Percentiles rank a stretch among this genome's conserved stretches.
These are phyloP conservation scores for Eutrema japonicum DNA, from an alignment of 345 rosid genomes.

Conservation along the genomic window DNA sequence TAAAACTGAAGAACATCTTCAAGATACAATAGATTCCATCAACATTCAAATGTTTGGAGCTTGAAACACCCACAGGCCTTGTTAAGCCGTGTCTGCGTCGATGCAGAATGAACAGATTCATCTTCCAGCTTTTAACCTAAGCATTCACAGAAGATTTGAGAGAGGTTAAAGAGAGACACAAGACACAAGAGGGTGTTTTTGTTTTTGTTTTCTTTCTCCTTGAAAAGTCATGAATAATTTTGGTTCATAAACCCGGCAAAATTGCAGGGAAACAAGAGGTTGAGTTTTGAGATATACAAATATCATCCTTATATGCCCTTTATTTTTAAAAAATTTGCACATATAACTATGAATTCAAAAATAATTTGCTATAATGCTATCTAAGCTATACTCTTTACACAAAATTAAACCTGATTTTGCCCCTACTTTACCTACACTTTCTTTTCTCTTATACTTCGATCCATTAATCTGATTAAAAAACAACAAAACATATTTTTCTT, in stretches of 20 bases:
- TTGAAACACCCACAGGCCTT: slow-evolving; percentile 29
- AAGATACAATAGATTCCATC: slow-evolving; percentile 58
- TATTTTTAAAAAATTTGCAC: too few relatives aligned
- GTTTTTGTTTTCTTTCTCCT: slow-evolving; percentile 13
- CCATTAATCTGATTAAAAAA: too few relatives aligned
- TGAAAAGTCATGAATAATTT: slow-evolving; percentile 35
- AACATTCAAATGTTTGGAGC: slow-evolving; percentile 27
- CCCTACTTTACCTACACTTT: too few relatives aligned
- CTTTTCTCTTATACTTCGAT: too few relatives aligned
- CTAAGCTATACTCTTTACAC: too few relatives aligned
- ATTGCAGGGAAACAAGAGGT: slow-evolving; percentile 34
- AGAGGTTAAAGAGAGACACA: slow-evolving; percentile 34
- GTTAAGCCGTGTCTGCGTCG: slow-evolving; percentile 32
- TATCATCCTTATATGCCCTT: neutral
- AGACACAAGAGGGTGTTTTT: neutral
- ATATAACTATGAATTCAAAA: too few relatives aligned
- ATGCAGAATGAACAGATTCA: slow-evolving; percentile 32
- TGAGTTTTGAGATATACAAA: slow-evolving; percentile 33
- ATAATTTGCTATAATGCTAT: too few relatives aligned
- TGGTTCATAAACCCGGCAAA: slow-evolving; percentile 30
- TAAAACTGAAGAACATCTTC: slow-evolving; percentile 73
- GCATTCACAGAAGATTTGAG: slow-evolving; percentile 31
- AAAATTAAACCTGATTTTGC: too few relatives aligned
- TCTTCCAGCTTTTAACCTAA: slow-evolving; percentile 17
- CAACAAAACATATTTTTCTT: too few relatives aligned